Conservation (phyloP, 768 basidiomycete species). For the Amanita fuliginea region DNA sequence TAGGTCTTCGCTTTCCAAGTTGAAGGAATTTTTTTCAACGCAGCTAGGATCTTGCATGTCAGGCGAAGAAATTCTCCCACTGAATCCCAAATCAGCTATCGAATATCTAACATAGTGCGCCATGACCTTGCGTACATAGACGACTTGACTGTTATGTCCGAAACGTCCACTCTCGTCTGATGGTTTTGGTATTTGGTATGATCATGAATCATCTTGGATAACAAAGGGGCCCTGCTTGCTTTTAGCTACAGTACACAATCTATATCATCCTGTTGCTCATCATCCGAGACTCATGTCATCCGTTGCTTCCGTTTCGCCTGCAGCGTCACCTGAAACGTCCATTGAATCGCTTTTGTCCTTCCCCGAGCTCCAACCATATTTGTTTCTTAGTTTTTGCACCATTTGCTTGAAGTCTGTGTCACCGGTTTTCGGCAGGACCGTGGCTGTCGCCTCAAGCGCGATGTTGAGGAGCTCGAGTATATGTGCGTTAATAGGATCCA, state of each 20-base stretch:
- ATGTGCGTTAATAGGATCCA: constrained; percentile 77
- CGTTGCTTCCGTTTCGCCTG: constrained; percentile 7
- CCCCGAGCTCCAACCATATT: constrained; percentile 20
- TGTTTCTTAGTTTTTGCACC: constrained; percentile 19
- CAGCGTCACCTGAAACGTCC: constrained; percentile 11
- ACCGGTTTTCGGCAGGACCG: constrained; percentile 11
- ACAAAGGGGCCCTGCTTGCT: background rate
- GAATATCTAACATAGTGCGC: constrained; percentile 14
- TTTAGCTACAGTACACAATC: background rate
- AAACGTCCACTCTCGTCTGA: background rate
- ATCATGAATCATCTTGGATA: background rate
- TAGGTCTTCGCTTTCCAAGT: constrained; percentile 6
- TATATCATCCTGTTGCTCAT: constrained; percentile 3
- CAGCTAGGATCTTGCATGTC: constrained; percentile 11
- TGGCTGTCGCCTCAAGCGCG: constrained; percentile 48
- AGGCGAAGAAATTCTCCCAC: constrained; percentile 12
- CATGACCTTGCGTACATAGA: constrained; percentile 7
- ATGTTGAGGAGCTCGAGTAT: constrained; percentile 73
- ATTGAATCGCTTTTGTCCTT: constrained; percentile 17
- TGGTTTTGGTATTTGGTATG: background rate
- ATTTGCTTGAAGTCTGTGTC: constrained; percentile 20
- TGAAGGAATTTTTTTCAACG: background rate
- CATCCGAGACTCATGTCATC: constrained; percentile 21
- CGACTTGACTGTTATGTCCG: background rate
- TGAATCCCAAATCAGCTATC: constrained; percentile 8